These are phyloP conservation scores for Cinnamomum chago DNA, from an alignment of 164 flowering plant species.

Conservation along the genomic window DNA sequence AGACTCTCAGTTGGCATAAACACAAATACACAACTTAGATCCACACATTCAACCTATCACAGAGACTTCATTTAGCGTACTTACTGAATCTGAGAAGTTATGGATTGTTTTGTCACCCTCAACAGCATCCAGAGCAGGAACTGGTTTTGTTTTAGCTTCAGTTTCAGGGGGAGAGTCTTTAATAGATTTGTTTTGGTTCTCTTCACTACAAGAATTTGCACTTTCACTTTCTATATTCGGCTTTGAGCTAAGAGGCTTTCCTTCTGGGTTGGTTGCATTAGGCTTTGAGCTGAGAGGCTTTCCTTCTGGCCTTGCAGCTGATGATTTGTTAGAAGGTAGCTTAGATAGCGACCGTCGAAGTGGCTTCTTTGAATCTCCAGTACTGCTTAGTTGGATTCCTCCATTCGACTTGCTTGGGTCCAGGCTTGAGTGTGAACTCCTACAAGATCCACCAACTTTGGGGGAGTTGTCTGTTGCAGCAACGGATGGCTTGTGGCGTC, in stretches of 20 bases:
- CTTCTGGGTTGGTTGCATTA: conserved; percentile 24
- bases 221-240: conserved; percentile 20
- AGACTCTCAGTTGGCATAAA: not conserved
- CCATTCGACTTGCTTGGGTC: conserved; percentile 27
- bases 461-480: conserved; percentile 23
- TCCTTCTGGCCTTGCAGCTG: conserved; percentile 26
- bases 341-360: conserved; percentile 44
- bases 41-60: conserved; percentile 28
- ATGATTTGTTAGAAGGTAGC: conserved; percentile 34
- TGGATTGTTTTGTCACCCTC: not conserved
- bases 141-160: conserved; percentile 18
- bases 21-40: not conserved
- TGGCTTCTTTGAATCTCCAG: conserved; percentile 31
- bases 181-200: conserved; percentile 11
- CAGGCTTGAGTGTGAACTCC: conserved; percentile 31
- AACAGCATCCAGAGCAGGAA: not conserved
- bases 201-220: conserved; percentile 13
- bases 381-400: conserved; percentile 15
- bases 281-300: conserved; percentile 31
- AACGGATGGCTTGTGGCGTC: conserved; percentile 49
- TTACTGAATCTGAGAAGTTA: conserved; percentile 21
- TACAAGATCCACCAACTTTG: conserved; percentile 30
- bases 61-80: conserved; percentile 25
- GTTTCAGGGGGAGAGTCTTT: conserved; percentile 11
- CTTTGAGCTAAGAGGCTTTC: conserved; percentile 28